A percentile compares a stretch with the other conserved stretches of the same genome.
These are phyloP conservation scores for Nematocida sp. DNA, from an alignment of 371 early-diverging fungal species.

Conservation along the genomic window DNA sequence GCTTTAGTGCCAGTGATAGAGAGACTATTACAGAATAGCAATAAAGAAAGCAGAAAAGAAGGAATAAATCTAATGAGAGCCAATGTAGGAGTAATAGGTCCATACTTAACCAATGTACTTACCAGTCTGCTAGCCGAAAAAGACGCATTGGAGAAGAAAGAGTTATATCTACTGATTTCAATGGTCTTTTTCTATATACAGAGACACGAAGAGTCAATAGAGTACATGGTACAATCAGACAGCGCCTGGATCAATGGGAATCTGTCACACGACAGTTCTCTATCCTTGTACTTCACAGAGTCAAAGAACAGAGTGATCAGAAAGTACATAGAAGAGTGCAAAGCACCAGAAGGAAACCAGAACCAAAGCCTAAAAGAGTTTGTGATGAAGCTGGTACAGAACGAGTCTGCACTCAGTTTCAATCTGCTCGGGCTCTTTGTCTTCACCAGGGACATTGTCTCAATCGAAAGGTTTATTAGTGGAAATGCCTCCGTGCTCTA, in stretches of 20 bases:
- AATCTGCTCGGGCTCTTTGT: constrained; percentile 30
- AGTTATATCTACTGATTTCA: constrained; percentile 19
- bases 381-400: neutral
- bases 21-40: constrained; percentile 13
- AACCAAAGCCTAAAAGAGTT: constrained; percentile 2
- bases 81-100: constrained; percentile 33
- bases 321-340: constrained; percentile 38
- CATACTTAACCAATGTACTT: constrained; percentile 1
- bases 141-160: constrained; percentile 5
- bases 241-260: constrained; percentile 20
- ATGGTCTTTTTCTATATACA: constrained; percentile 52
- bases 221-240: constrained; percentile 17
- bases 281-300: constrained; percentile 40
- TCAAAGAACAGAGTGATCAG: constrained; percentile 37
- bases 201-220: constrained; percentile 15
- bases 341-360: neutral
- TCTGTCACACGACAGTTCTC: neutral
- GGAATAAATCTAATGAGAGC: constrained; percentile 26
- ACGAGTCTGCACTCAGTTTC: neutral
- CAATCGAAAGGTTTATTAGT: constrained; percentile 9
- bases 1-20: constrained; percentile 49
- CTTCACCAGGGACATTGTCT: constrained; percentile 2
- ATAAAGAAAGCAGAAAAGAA: constrained; percentile 26
- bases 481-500: neutral
- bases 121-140: neutral